Base-by-base conservation (phyloP, 768 basidiomycete species). In the Lanmaoa pseudosensibilis region DNA sequence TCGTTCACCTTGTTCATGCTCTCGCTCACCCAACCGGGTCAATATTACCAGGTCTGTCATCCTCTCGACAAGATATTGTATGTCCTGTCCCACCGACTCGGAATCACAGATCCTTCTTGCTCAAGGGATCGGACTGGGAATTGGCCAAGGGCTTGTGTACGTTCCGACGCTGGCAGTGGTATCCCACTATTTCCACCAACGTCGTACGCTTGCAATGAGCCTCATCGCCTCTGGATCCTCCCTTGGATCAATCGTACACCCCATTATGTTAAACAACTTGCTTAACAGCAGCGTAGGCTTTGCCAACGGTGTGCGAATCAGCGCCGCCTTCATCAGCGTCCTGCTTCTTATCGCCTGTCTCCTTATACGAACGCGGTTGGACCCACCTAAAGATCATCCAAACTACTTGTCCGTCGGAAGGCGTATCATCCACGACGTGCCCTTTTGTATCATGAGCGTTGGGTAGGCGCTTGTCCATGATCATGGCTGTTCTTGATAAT, bases 31-130 rank as follows among this genome's bases (percentile, higher is more conserved):
- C 65, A 76, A 50, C 76, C 72, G 1, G 67, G 75, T 21, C 71
- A 74, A 39, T 78, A 73, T 58, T 80, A 77, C 55, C 78, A 78
- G 68, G 77, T n/a, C n/a, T n/a, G n/a, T n/a, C n/a, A n/a, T n/a
- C n/a, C n/a, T n/a, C n/a, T n/a, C n/a, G n/a, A n/a, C n/a, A n/a
- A n/a, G n/a, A n/a, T n/a, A n/a, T n/a, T n/a, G n/a, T n/a, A n/a
- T n/a, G n/a, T n/a, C n/a, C n/a, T n/a, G n/a, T n/a, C n/a, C n/a
- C n/a, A n/a, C n/a, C n/a, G n/a, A n/a, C n/a, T n/a, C n/a, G n/a
- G n/a, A n/a, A n/a, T n/a, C n/a, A n/a, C n/a, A n/a, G n/a, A n/a
- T n/a, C n/a, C n/a, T n/a, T n/a, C n/a, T n/a, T n/a, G n/a, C n/a
- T n/a, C n/a, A n/a, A n/a, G n/a, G n/a, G n/a, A n/a, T n/a, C n/a